Conservation (phyloP, 352 stramenopile genomes). For the Aphanomyces stellatus region DNA sequence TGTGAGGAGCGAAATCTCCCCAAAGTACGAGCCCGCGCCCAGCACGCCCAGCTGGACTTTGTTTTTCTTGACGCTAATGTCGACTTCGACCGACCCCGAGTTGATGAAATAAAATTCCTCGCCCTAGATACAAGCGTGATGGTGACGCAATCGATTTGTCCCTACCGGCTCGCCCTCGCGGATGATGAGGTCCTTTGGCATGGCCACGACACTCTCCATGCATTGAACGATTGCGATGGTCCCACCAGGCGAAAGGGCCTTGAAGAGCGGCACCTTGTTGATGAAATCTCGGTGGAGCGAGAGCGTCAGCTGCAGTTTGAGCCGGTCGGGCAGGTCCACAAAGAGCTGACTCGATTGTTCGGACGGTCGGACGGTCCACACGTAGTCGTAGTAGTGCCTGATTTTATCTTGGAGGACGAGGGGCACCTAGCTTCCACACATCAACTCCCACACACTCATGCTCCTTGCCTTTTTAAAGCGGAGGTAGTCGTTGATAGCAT, state of each 20-base stretch:
- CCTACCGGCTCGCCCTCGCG: conserved; percentile 40
- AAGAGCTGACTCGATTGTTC: conserved; percentile 57
- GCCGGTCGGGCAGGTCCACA: conserved; percentile 54
- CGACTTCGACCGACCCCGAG: conserved; percentile 37
- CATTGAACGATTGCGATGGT: conserved; percentile 69
- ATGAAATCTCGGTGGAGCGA: conserved; percentile 64
- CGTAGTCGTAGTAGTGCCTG: conserved; percentile 66
- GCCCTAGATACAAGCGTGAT: conserved; percentile 18
- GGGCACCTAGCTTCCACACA: conserved; percentile 36
- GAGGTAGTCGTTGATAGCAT: conserved; percentile 72
- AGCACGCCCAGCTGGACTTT: conserved; percentile 50
- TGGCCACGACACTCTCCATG: conserved; percentile 45
- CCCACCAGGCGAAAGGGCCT: conserved; percentile 52
- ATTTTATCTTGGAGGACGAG: conserved; percentile 60
- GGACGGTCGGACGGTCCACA: conserved; percentile 42
- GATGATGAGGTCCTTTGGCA: conserved; percentile 65
- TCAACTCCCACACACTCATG: too few relatives aligned
- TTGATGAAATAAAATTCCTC: conserved; percentile 77
- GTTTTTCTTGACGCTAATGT: conserved; percentile 12
- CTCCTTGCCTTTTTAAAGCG: conserved; percentile 65
- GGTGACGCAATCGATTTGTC: background rate
- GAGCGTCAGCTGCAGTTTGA: conserved; percentile 57
- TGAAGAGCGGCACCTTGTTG: conserved; percentile 61
- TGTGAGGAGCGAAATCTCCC: conserved; percentile 52
- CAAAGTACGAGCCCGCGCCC: conserved; percentile 66